These are phyloP conservation scores for Picea abies DNA, from an alignment of 83 land plant genomes.

Conservation along the genomic window DNA sequence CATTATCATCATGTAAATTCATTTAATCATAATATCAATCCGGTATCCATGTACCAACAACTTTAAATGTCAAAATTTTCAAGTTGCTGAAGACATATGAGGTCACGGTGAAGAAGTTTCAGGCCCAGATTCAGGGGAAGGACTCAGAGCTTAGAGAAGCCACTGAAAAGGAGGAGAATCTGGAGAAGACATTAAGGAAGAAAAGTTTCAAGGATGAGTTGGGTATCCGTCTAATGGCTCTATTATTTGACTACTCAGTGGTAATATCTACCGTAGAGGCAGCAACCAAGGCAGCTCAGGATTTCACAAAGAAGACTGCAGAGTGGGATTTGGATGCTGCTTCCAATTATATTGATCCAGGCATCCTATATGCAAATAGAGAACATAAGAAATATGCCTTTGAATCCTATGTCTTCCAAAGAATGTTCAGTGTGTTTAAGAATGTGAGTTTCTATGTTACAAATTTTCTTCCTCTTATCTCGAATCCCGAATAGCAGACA, in stretches of 20 bases:
- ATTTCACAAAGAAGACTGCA: conserved; percentile 80
- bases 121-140: conserved; percentile 62
- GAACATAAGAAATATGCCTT: too few species aligned
- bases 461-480: too few species aligned
- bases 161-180: conserved; percentile 40
- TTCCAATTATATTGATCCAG: conserved; percentile 63
- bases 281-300: conserved; percentile 65
- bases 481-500: too few species aligned
- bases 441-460: too few species aligned
- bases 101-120: conserved; percentile 68
- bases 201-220: conserved; percentile 49
- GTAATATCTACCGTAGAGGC: conserved; percentile 46
- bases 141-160: conserved; percentile 63
- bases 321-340: conserved; percentile 93
- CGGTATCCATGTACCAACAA: too few species aligned
- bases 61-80: too few species aligned
- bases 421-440: too few species aligned
- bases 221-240: conserved; percentile 26
- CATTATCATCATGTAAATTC: too few species aligned
- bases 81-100: conserved; percentile 74
- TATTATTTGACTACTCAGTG: conserved; percentile 53
- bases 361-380: conserved; percentile 59
- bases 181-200: conserved; percentile 66
- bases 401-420: too few species aligned
- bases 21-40: too few species aligned